Evolutionary conservation across 2,329 filamentous ascomycete species (phyloP).

Genomic region (Colletotrichum somersetense): DNA sequence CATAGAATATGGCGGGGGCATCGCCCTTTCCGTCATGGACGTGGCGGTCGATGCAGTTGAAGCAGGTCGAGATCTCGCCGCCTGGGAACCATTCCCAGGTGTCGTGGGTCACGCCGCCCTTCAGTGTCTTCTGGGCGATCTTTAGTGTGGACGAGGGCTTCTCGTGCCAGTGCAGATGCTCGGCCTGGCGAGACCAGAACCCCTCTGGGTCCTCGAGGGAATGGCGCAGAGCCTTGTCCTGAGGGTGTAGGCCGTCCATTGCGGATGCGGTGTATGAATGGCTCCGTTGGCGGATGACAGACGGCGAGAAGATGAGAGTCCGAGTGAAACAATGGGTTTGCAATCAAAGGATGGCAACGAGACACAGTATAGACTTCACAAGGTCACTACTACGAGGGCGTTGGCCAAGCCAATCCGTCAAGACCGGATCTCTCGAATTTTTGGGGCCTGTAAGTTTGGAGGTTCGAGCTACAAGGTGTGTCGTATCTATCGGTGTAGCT

Average conservation of each 20-base stretch:
- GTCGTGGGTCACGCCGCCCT: constrained; percentile 72
- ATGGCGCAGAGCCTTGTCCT: constrained; percentile 63
- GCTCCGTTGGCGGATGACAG: background rate
- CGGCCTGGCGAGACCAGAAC: constrained; percentile 83
- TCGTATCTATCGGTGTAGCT: background rate
- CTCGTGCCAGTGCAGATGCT: constrained; percentile 84
- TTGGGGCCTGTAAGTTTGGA: constrained; percentile 23
- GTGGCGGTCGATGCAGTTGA: constrained; percentile 92
- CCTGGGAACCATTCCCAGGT: constrained; percentile 93
- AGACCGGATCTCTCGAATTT: constrained; percentile 15
- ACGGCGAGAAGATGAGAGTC: background rate
- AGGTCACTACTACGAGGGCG: background rate
- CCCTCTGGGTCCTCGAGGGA: constrained; percentile 77
- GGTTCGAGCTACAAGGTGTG: background rate
- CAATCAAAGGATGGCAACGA: background rate
- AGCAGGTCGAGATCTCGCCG: constrained; percentile 90
- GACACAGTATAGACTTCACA: background rate
- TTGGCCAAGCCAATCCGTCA: constrained; percentile 3
- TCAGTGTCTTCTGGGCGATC: constrained; percentile 72
- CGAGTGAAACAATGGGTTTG: too few species aligned
- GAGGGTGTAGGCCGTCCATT: constrained; percentile 52
- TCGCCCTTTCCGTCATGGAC: constrained; percentile 83
- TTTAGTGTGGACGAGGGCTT: constrained; percentile 74
- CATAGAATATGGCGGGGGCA: constrained; percentile 83
- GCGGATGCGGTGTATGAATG: background rate